phyloP scores from a whole-genome alignment of 176 grass and related monocot genomes.

The Coix lacrymajobi region DNA sequence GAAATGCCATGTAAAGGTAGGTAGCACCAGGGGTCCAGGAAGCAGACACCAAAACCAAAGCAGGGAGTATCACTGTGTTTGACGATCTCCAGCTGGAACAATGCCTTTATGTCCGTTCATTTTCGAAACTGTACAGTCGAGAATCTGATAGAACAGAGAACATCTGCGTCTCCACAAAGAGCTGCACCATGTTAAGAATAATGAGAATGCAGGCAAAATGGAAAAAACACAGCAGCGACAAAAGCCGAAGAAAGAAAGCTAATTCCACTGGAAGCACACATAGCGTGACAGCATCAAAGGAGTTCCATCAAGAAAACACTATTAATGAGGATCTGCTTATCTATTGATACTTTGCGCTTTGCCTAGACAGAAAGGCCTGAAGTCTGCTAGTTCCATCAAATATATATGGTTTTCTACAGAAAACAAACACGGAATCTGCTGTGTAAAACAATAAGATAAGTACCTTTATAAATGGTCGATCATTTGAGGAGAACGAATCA shows the following conservation, averaged over 20 bases:
- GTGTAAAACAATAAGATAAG: background rate
- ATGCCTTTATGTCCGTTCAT: constrained; percentile 27
- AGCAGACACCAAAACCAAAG: background rate
- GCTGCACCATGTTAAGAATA: constrained; percentile 38
- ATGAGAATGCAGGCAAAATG: background rate
- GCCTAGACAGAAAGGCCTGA: background rate
- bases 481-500: constrained; percentile 71
- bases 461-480: constrained; percentile 93
- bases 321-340: background rate
- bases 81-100: constrained; percentile 6
- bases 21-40: too few species aligned
- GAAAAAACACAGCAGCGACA: background rate
- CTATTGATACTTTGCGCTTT: background rate
- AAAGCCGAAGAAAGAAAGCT: background rate
- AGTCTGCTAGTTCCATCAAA: constrained; percentile 5
- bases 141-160: constrained; percentile 82
- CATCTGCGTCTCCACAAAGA: constrained; percentile 81
- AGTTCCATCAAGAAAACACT: background rate
- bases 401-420: background rate
- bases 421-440: background rate
- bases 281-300: background rate
- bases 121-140: constrained; percentile 57
- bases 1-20: background rate
- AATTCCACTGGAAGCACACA: background rate
- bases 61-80: background rate